Evolutionary conservation across 306 rosid genomes (phyloP), one percentile per base, ranked within the genome.

Genomic region (Pachyrhizus erosus): DNA sequence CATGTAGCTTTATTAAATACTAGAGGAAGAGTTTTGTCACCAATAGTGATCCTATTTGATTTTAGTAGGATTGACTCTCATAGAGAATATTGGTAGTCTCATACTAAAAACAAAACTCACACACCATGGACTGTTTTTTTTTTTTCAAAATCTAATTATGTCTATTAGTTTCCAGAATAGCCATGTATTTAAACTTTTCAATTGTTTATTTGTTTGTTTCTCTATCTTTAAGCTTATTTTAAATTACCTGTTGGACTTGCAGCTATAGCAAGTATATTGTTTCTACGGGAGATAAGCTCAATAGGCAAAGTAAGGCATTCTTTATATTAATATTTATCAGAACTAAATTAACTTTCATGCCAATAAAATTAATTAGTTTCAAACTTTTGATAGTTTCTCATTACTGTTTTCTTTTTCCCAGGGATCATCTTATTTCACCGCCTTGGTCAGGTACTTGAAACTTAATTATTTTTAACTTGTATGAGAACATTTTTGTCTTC

Each of bases 391-490:
- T 77, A 3, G 26, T 78, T 82, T 62, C 68, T 61, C 24, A 24
- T 72, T 88, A 24, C 27, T 76, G 72, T 52, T 87, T 79, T 87
- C 73, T 68, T 77, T 78, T 75, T 68, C 73, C 75, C 94, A 96
- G 99, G 90, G 91, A 60, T 80, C 94, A 26, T 83, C 93, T 49
- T 48, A 77, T 58, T 43, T 89, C 69, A 88, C 94, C 33, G 83
- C 97, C 76, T 75, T 84, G 76, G 84, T 92, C 99, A 96, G 99
- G 99, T 96, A 80, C 70, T 61, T 87, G 66, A 57, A 71, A 75
- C 69, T 69, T 75, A 43, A 33, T 43, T 57, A 12, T 69, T 73
- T 42, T 80, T 73, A 60, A 62, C 26, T 82, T 74, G 24, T n/a
- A 49, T 42, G 21, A 72, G 11, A 27, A 67, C 60, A 51, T 75